Base-by-base conservation (phyloP, 352 stramenopile species). In the Pythium periplocum region DNA sequence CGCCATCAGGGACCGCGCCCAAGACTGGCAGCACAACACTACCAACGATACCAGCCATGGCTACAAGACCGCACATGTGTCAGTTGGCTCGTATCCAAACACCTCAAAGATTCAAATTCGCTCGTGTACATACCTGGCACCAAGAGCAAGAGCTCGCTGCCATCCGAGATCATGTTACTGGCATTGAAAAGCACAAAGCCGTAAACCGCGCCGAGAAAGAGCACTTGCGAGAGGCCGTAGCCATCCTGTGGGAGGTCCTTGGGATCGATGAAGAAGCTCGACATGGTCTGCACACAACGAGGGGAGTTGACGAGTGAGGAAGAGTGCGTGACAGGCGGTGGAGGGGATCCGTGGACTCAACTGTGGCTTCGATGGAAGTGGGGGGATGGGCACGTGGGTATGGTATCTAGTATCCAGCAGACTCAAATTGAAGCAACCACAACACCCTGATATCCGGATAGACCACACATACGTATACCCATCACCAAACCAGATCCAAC, bases 101-200 rank as follows among this genome's bases (percentile, higher is more conserved):
- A 26, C 17, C 17, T 26, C 17, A 26, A 26, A 26, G 17, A 26
- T 26, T 26, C 17, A 26, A 26, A 26, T 26, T 26, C 17, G 17
- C 17, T 26, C 17, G 17, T 26, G 17, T 2, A 57, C 62, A 34
- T 60, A 70, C 76, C 90, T 8, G 96, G 96, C 54, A 99, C 84
- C 17, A 99, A 83, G 36, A 99, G 83, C 40, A 99, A 80, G 39
- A 99, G 83, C 71, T 99, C 97, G 41, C 89, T 98, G 64, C 97
- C 97, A 77, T 99, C 95, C 26, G 93, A 97, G 72, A 99, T 99
- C 60, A 99, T 78, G 75, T 98, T 98, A 48, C 90, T 96, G 43
- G 92, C 88, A 66, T 96, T 94, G 73, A 96, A 99, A 38, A 99
- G 86, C 61, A 99, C 88, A 68, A 97, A 98, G 50, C 86, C 95